Evolutionary conservation across 2,329 filamentous ascomycete genomes (phyloP).

Genomic region (Ilyonectria mors-panacis): DNA sequence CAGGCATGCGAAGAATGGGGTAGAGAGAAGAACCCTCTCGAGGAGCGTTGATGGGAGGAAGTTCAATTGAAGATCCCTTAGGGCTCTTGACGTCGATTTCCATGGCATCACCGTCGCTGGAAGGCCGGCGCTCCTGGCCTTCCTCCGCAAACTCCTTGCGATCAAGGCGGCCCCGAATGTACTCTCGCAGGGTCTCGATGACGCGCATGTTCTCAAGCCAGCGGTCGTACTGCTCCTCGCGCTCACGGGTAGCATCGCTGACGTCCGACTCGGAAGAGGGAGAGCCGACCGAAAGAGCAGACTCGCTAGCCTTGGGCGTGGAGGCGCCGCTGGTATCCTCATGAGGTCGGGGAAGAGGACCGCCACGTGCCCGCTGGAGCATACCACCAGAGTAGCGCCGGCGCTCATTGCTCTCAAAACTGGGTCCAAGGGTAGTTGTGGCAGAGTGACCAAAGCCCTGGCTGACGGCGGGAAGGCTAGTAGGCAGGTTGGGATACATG

Average conservation of each 20-base stretch:
- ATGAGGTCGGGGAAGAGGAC: slow-evolving; percentile 57
- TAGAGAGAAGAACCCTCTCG: slow-evolving; percentile 56
- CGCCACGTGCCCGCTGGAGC: slow-evolving; percentile 71
- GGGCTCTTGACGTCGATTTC: slow-evolving; percentile 55
- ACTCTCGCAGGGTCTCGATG: slow-evolving; percentile 73
- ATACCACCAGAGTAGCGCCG: slow-evolving; percentile 77
- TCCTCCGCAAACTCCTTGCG: slow-evolving; percentile 67
- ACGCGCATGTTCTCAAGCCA: slow-evolving; percentile 78
- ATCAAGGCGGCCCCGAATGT: slow-evolving; percentile 71
- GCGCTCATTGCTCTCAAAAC: slow-evolving; percentile 74
- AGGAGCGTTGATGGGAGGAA: slow-evolving; percentile 36
- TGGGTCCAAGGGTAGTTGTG: slow-evolving; percentile 79
- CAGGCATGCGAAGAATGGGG: slow-evolving; percentile 58
- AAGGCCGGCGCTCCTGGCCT: slow-evolving; percentile 33
- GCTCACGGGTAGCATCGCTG: slow-evolving; percentile 66
- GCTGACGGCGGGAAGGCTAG: slow-evolving; percentile 72
- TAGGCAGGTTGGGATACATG: slow-evolving; percentile 80
- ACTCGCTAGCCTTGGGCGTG: slow-evolving; percentile 62
- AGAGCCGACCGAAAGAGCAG: slow-evolving; percentile 64
- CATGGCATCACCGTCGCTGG: slow-evolving; percentile 52
- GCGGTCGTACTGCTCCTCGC: slow-evolving; percentile 74
- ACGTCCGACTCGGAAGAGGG: slow-evolving; percentile 69
- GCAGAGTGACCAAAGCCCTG: slow-evolving; percentile 79
- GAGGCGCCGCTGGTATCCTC: slow-evolving; percentile 57
- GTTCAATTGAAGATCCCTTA: slow-evolving; percentile 43